phyloP scores from a whole-genome alignment of 768 basidiomycete genomes.

The Mycena indigotica region DNA sequence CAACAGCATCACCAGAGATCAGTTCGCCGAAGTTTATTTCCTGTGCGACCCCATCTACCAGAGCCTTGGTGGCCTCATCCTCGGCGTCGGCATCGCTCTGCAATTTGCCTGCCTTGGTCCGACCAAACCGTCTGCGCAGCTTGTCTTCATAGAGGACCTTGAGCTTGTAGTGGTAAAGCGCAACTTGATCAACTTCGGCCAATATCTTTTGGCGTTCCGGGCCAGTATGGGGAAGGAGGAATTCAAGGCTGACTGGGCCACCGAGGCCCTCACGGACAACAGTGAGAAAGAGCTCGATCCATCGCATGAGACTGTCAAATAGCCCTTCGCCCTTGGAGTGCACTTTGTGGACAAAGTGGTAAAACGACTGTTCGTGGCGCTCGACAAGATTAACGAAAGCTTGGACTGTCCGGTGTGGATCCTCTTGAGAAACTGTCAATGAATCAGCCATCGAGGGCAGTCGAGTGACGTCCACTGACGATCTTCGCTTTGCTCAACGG shows the following conservation, averaged over 20 bases:
- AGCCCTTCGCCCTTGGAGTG: conserved; percentile 94
- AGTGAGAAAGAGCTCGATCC: conserved; percentile 95
- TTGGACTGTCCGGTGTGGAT: conserved; percentile 86
- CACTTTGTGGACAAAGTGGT: conserved; percentile 96
- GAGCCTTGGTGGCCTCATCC: conserved; percentile 79
- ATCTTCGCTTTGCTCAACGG: conserved; percentile 90
- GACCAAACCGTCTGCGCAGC: conserved; percentile 81
- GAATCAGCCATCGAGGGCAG: conserved; percentile 2
- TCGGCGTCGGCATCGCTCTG: conserved; percentile 64
- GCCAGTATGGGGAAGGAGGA: conserved; percentile 81
- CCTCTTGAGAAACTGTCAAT: conserved; percentile 71
- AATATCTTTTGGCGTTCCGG: conserved; percentile 76
- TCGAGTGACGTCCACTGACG: conserved; percentile 49
- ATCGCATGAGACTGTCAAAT: conserved; percentile 92
- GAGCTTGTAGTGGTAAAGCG: conserved; percentile 90
- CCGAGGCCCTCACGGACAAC: conserved; percentile 89
- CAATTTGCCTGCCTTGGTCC: conserved; percentile 45
- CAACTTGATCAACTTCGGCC: conserved; percentile 84
- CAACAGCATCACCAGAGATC: conserved; percentile 75
- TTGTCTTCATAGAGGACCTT: conserved; percentile 93
- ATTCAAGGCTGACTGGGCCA: conserved; percentile 77
- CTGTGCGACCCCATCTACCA: conserved; percentile 79
- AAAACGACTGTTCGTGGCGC: conserved; percentile 94
- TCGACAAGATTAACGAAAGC: conserved; percentile 91
- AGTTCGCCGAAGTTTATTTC: conserved; percentile 84